Conservation (phyloP, 2,329 filamentous ascomycete species). For the Cryphonectria carpinicola region DNA sequence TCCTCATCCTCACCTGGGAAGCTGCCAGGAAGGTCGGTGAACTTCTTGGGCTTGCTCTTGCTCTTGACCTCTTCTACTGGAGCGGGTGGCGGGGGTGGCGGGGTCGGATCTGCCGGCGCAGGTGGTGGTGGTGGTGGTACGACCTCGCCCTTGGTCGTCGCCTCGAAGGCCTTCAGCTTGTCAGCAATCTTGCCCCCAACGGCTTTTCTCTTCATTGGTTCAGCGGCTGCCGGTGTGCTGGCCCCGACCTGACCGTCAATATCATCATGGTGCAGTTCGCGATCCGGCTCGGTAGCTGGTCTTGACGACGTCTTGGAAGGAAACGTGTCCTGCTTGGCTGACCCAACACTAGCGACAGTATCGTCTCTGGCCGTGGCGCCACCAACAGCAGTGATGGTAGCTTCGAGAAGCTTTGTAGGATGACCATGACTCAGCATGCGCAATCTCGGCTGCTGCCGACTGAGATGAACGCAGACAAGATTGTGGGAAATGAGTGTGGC, state of each 20-base stretch:
- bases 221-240: conserved; percentile 13
- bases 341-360: conserved; percentile 27
- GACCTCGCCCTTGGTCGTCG: conserved; percentile 41
- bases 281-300: conserved; percentile 29
- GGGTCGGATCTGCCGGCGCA: conserved; percentile 17
- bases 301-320: conserved; percentile 43
- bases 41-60: conserved; percentile 41
- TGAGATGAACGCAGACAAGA: conserved; percentile 26
- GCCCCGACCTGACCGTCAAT: conserved; percentile 6
- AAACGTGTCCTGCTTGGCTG: conserved; percentile 44
- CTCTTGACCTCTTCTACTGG: conserved; percentile 46
- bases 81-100: conserved; percentile 46
- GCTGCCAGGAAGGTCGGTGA: conserved; percentile 56
- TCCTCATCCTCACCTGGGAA: conserved; percentile 59
- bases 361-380: conserved; percentile 32
- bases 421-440: conserved; percentile 52
- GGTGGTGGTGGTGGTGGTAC: conserved; percentile 40
- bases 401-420: conserved; percentile 48
- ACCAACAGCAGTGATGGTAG: conserved; percentile 37
- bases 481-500: conserved; percentile 22
- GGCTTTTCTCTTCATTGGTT: conserved; percentile 51
- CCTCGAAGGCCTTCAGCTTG: conserved; percentile 60
- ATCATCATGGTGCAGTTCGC: not conserved
- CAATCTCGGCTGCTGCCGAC: conserved; percentile 46
- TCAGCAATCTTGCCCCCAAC: conserved; percentile 59